These are phyloP conservation scores for Phoma sp. DNA, from an alignment of 2,329 filamentous ascomycete genomes.

Conservation along the genomic window DNA sequence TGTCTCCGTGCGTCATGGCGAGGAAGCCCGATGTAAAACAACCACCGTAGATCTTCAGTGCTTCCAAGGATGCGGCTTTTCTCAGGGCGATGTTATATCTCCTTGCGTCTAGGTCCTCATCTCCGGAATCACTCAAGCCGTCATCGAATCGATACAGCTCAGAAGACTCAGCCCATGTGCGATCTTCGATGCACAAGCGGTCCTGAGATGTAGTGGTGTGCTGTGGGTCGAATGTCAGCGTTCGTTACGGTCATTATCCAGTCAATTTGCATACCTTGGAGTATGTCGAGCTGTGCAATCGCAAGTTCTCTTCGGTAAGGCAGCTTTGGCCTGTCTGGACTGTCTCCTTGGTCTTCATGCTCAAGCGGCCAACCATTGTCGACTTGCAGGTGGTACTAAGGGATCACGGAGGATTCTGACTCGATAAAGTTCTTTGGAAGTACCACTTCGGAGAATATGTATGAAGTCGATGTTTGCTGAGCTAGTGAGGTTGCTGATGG, in stretches of 20 bases:
- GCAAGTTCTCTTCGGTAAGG: constrained; percentile 44
- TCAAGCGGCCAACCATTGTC: constrained; percentile 18
- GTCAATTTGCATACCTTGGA: constrained; percentile 28
- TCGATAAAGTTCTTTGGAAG: background rate
- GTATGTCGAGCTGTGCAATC: constrained; percentile 35
- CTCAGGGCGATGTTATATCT: constrained; percentile 30
- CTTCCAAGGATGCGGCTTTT: constrained; percentile 37
- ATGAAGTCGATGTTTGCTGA: background rate
- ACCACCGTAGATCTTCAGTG: constrained; percentile 43
- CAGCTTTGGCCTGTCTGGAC: constrained; percentile 7
- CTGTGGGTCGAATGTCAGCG: constrained; percentile 19
- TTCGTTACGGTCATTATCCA: background rate
- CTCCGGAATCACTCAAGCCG: constrained; percentile 31
- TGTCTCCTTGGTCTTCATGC: constrained; percentile 9
- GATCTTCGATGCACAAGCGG: constrained; percentile 27
- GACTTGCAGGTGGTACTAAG: constrained; percentile 5
- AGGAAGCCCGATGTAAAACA: constrained; percentile 43
- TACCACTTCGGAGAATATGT: background rate
- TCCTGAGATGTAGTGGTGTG: constrained; percentile 15
- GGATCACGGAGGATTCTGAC: constrained; percentile 6
- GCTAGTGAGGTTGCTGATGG: constrained; percentile 1
- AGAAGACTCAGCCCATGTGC: constrained; percentile 19
- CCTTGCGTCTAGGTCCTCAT: constrained; percentile 28
- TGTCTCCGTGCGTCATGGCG: constrained; percentile 34
- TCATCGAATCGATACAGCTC: constrained; percentile 29